Evolutionary conservation across 768 basidiomycete species (phyloP).

Genomic region (Termitomyces sp.): DNA sequence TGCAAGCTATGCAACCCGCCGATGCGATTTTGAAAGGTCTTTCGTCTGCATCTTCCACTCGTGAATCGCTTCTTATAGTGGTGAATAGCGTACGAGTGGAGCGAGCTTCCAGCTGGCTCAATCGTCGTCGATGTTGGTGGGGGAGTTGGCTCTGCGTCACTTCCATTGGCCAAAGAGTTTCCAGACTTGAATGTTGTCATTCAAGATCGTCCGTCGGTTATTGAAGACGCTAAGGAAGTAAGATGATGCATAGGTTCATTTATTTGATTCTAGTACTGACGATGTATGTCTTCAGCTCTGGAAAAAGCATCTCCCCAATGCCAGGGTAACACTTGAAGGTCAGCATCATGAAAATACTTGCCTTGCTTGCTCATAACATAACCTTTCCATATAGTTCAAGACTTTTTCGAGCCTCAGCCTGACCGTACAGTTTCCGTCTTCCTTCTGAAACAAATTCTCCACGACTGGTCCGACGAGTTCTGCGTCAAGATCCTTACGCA

Average conservation of each 20-base stretch:
- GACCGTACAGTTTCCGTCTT: conserved; percentile 1
- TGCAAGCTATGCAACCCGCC: conserved; percentile 17
- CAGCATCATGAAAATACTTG: background rate
- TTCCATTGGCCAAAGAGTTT: conserved; percentile 22
- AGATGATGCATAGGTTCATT: background rate
- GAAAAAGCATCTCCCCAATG: background rate
- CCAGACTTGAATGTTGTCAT: conserved; percentile 26
- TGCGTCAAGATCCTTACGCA: conserved; percentile 2
- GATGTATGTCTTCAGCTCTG: background rate
- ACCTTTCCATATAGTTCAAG: background rate
- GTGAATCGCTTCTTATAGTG: background rate
- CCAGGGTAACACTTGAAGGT: conserved; percentile 7
- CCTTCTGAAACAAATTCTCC: conserved; percentile 3
- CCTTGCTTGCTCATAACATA: background rate
- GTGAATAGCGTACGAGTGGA: conserved; percentile 5
- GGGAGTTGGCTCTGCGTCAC: conserved; percentile 23
- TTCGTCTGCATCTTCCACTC: background rate
- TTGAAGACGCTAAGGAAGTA: conserved; percentile 18
- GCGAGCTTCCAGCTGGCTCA: conserved; percentile 1
- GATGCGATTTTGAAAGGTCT: conserved; percentile 16
- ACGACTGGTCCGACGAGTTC: conserved; percentile 7
- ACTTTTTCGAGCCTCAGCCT: conserved; percentile 4
- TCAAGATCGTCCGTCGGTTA: conserved; percentile 19
- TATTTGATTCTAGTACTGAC: no score
- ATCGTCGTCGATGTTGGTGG: conserved; percentile 31